phyloP scores from a whole-genome alignment of 2,329 filamentous ascomycete genomes.

The Colletotrichum brevisporum region DNA sequence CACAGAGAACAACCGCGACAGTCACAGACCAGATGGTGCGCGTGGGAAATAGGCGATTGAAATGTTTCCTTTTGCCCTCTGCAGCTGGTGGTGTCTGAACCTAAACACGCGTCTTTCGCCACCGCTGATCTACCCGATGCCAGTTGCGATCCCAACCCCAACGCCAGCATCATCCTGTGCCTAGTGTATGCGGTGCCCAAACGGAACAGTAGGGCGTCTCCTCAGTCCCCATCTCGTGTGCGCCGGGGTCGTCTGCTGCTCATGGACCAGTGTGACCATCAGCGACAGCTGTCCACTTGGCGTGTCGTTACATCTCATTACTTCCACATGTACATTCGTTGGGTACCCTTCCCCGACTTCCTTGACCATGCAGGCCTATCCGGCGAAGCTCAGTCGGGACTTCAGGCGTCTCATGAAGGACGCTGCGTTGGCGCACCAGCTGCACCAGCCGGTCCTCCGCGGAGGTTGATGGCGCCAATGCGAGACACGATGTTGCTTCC shows the following conservation, averaged over 20 bases:
- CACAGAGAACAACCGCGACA: background rate
- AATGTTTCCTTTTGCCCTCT: conserved; percentile 1
- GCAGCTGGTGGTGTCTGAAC: conserved; percentile 18
- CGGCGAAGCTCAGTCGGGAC: too few relatives aligned
- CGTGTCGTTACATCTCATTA: background rate
- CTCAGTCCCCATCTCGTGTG: background rate
- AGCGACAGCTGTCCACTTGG: background rate
- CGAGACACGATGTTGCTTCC: conserved; percentile 90
- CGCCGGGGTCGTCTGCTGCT: background rate
- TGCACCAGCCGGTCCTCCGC: conserved; percentile 57
- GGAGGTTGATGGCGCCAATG: conserved; percentile 85
- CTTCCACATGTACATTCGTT: conserved; percentile 6
- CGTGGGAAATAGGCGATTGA: background rate
- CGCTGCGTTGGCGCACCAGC: conserved; percentile 19
- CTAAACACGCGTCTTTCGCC: conserved; percentile 31
- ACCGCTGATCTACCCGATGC: conserved; percentile 25
- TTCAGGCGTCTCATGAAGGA: conserved; percentile 7
- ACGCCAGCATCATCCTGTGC: conserved; percentile 14
- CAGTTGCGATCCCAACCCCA: conserved; percentile 16
- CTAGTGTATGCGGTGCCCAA: background rate
- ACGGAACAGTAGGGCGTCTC: background rate
- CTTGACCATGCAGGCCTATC: background rate
- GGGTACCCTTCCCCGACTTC: background rate
- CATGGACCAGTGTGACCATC: background rate
- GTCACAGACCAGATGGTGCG: background rate